These are phyloP conservation scores for Trametes punicea DNA, from an alignment of 768 basidiomycete genomes.

Conservation along the genomic window DNA sequence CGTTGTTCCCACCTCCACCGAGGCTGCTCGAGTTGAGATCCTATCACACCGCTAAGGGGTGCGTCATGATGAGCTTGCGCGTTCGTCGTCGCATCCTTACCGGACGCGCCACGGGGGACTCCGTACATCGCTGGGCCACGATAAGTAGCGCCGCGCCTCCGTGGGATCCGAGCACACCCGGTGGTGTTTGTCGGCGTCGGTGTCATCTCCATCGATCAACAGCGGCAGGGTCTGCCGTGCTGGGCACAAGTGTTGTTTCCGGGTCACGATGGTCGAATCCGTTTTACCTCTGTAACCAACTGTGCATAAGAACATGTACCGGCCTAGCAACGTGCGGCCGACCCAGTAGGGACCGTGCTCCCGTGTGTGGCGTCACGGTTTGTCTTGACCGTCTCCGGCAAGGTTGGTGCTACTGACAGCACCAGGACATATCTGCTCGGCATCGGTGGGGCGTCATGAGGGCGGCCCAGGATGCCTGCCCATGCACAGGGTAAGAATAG, in stretches of 20 bases:
- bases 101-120: too few species aligned
- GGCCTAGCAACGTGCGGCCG: not conserved
- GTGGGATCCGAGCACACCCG: conserved; percentile 7
- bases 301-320: not conserved
- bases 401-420: too few species aligned
- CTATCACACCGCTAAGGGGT: too few species aligned
- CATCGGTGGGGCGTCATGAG: not conserved
- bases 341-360: too few species aligned
- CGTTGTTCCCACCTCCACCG: too few species aligned
- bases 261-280: not conserved
- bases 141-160: too few species aligned
- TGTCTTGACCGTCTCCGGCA: too few species aligned
- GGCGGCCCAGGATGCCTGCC: conserved; percentile 3
- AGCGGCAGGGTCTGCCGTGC: not conserved
- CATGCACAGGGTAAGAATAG: too few species aligned
- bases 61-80: too few species aligned
- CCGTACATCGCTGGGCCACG: too few species aligned
- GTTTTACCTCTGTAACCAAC: not conserved
- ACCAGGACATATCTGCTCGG: not conserved
- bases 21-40: too few species aligned
- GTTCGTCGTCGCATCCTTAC: too few species aligned
- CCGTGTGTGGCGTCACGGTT: conserved; percentile 6
- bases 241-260: not conserved
- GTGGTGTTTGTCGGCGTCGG: not conserved
- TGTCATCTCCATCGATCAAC: conserved; percentile 4